Evolutionary conservation across 352 stramenopile genomes (phyloP), one percentile per base, ranked within the genome.

Genomic region (Globisporangium solare): DNA sequence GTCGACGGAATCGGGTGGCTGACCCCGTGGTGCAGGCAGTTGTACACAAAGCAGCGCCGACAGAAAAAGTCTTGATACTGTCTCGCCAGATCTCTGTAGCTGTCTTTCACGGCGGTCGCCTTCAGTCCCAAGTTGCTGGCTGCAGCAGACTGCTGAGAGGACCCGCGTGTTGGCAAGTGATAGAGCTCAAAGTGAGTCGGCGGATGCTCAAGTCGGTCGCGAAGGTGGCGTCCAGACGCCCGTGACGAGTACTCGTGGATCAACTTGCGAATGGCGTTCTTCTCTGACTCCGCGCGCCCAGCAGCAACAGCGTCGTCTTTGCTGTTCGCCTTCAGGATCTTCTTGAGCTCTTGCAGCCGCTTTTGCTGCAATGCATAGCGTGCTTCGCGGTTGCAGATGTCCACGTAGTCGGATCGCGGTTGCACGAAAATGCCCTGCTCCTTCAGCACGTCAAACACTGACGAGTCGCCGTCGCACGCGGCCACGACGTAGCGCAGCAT

Each of bases 31-130:
- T 86, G 72, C 57, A 77, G 64, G 57, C 84, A 94, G 54, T 83
- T 89, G 70, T 89, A 94, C 40, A 58, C 45, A 51, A 73, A 88
- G 64, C 84, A 94, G n/a, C 73, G 77, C 7, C 82, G 77, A 46
- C 84, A 94, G 42, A 92, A 91, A 31, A 88, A 74, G 20, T 75
- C 60, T 40, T 72, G 72, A 39, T 86, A 89, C 24, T 66, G 70
- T 0, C 46, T 45, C 2, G 70, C 66, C 56, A 86, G 24, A 7
- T 68, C 61, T 18, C 56, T 59, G 24, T 47, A 58, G 3, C 20
- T 37, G 13, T 50, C 62, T 24, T 12, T 47, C 24, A 20, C 2
- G 1, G 21, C 2, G 1, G 21, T 41, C 14, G 32, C 51, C 17
- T 35, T 35, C 22, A 71, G 21, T 10, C 60, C 64, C 8, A 71